phyloP scores from a whole-genome alignment of 1,284 basidiomycete genomes.

The Cutaneotrichosporon spelunceum region DNA sequence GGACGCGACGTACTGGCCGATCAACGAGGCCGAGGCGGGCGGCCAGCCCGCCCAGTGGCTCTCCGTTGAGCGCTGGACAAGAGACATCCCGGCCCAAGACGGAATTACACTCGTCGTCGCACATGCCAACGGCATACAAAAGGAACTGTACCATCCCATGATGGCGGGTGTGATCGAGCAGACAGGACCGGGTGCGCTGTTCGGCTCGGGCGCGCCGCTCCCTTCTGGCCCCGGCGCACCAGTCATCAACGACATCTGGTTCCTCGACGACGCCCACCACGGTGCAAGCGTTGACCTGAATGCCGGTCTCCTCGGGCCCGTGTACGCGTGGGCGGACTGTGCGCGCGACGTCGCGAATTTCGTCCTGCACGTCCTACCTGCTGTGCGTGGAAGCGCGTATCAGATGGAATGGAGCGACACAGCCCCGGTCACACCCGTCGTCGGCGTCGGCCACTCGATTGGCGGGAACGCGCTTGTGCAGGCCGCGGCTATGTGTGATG shows the following conservation, averaged over 20 bases:
- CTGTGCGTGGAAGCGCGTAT: background rate
- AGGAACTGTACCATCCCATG: conserved; percentile 69
- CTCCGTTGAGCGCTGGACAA: conserved; percentile 28
- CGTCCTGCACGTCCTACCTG: conserved; percentile 53
- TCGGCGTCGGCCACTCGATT: conserved; percentile 76
- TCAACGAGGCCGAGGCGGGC: conserved; percentile 20
- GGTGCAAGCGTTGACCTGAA: conserved; percentile 73
- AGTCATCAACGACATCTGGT: conserved; percentile 70
- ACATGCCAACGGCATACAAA: conserved; percentile 78
- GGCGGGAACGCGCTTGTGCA: conserved; percentile 66
- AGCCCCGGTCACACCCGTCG: conserved; percentile 19
- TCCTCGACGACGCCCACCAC: conserved; percentile 71
- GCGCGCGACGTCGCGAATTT: conserved; percentile 48
- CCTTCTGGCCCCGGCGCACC: background rate
- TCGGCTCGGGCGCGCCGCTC: conserved; percentile 8
- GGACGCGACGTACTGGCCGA: conserved; percentile 11
- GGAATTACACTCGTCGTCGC: conserved; percentile 67
- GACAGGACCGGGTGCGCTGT: background rate
- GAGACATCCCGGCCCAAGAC: conserved; percentile 17
- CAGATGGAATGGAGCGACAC: conserved; percentile 53
- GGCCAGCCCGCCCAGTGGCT: conserved; percentile 49
- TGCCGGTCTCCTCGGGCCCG: conserved; percentile 53
- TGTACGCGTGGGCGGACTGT: conserved; percentile 45
- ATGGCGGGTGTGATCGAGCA: conserved; percentile 54
- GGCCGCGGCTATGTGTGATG: conserved; percentile 59